Evolutionary conservation across 2,329 filamentous ascomycete species (phyloP).

Genomic region (Mycocentrospora acerina): DNA sequence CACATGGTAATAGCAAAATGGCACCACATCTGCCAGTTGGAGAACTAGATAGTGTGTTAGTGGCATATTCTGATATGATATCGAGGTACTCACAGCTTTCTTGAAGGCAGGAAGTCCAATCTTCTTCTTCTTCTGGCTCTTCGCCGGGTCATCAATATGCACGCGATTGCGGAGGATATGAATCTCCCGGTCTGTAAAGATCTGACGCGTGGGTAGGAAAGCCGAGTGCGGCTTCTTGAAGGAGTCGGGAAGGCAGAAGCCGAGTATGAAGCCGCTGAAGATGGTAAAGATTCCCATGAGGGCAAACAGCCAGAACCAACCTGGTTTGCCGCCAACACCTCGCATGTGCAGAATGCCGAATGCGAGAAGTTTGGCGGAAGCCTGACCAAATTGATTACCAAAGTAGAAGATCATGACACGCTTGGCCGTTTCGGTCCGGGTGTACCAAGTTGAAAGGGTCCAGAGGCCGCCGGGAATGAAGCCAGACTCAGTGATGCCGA

Average conservation of each 20-base stretch:
- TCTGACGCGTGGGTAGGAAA: conserved; percentile 14
- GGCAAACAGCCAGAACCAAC: conserved; percentile 3
- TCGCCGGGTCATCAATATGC: conserved; percentile 18
- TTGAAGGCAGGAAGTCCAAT: conserved; percentile 51
- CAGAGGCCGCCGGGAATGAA: no score
- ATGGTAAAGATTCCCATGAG: no score
- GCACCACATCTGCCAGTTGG: conserved; percentile 55
- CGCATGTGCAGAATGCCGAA: background rate
- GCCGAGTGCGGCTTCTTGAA: conserved; percentile 15
- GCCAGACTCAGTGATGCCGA: no score
- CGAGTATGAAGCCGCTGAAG: conserved; percentile 10
- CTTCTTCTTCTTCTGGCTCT: conserved; percentile 50
- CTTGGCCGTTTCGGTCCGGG: no score
- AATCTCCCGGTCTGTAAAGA: conserved; percentile 20
- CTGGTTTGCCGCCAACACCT: background rate
- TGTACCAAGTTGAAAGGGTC: no score
- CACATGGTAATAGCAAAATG: conserved; percentile 55
- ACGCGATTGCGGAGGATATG: conserved; percentile 19
- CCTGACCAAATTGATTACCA: no score
- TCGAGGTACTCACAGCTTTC: no score
- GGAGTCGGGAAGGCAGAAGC: conserved; percentile 14
- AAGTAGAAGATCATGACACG: no score
- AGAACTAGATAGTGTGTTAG: conserved; percentile 48
- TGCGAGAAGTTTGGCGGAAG: no score
- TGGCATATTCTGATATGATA: no score